phyloP scores from a whole-genome alignment of 805 yeast species.

The Spathaspora hagerdaliae region DNA sequence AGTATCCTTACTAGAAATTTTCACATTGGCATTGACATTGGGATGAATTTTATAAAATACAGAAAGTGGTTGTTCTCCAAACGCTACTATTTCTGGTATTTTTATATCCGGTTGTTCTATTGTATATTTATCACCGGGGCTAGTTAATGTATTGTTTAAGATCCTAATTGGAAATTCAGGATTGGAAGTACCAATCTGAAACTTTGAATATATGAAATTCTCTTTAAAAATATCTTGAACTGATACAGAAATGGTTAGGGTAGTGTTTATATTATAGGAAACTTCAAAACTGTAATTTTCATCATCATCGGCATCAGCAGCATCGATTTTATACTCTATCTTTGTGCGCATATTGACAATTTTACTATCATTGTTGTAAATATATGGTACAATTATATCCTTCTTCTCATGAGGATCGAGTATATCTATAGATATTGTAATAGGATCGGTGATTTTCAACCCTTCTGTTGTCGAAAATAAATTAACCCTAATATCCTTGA shows the following conservation, averaged over 20 bases:
- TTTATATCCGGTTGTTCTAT: conserved; percentile 16
- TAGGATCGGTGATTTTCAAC: conserved; percentile 7
- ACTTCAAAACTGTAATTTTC: conserved; percentile 17
- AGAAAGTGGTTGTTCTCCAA: conserved; percentile 67
- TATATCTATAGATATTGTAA: neutral
- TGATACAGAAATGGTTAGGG: conserved; percentile 63
- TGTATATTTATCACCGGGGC: conserved; percentile 21
- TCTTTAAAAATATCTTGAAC: conserved; percentile 75
- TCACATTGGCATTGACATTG: conserved; percentile 10
- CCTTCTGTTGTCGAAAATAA: conserved; percentile 16
- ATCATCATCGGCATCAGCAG: conserved; percentile 7
- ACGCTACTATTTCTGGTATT: conserved; percentile 43
- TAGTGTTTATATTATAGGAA: conserved; percentile 44
- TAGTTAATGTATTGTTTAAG: conserved; percentile 36
- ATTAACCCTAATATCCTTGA: conserved; percentile 21
- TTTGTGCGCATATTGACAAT: conserved; percentile 16
- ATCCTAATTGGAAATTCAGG: conserved; percentile 52
- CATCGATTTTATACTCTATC: conserved; percentile 14
- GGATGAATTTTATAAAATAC: conserved; percentile 52
- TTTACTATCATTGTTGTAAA: conserved; percentile 25
- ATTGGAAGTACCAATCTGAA: conserved; percentile 60
- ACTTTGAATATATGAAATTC: conserved; percentile 56
- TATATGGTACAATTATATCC: conserved; percentile 29
- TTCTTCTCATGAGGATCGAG: conserved; percentile 9
- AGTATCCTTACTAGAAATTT: conserved; percentile 23